A percentile compares a stretch with the other conserved stretches of the same genome.
Conservation (phyloP, 2,329 filamentous ascomycete species). For the Nothophaeocryptopus gaeumannii region DNA sequence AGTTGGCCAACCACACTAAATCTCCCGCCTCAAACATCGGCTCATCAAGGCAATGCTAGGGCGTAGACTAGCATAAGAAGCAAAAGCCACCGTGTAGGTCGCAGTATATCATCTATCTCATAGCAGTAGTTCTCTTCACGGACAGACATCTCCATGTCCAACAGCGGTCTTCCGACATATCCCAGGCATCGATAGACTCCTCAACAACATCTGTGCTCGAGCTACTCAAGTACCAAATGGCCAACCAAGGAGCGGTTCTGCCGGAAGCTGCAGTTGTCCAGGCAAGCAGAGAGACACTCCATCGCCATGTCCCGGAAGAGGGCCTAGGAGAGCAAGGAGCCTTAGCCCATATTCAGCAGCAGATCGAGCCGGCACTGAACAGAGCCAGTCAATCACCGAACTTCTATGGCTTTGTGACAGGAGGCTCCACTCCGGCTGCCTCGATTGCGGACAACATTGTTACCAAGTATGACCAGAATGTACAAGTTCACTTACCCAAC, state of each 20-base stretch:
- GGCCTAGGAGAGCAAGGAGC: slow-evolving; percentile 46
- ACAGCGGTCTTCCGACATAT: too few species aligned
- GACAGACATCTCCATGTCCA: too few species aligned
- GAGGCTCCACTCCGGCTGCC: slow-evolving; percentile 74
- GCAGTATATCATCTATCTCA: too few species aligned
- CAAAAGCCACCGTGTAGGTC: too few species aligned
- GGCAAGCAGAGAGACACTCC: slow-evolving; percentile 37
- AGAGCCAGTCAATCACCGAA: slow-evolving; percentile 58
- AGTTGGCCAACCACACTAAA: too few species aligned
- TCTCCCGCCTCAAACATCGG: too few species aligned
- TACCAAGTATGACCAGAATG: slow-evolving; percentile 76
- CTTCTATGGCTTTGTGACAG: slow-evolving; percentile 89
- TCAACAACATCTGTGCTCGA: background rate
- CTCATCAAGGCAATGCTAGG: too few species aligned
- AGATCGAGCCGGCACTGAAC: slow-evolving; percentile 60
- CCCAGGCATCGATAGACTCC: too few species aligned
- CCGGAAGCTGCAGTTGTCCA: slow-evolving; percentile 34
- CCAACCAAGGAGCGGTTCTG: slow-evolving; percentile 28
- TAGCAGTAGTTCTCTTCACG: too few species aligned
- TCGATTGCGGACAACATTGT: slow-evolving; percentile 82
- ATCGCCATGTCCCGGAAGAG: slow-evolving; percentile 34
- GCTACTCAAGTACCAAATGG: too few species aligned
- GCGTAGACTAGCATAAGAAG: too few species aligned
- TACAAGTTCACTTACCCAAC: slow-evolving; percentile 73
- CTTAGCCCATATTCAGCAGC: slow-evolving; percentile 44